Conservation (phyloP, 768 basidiomycete genomes). For the Clitopilus hobsonii region DNA sequence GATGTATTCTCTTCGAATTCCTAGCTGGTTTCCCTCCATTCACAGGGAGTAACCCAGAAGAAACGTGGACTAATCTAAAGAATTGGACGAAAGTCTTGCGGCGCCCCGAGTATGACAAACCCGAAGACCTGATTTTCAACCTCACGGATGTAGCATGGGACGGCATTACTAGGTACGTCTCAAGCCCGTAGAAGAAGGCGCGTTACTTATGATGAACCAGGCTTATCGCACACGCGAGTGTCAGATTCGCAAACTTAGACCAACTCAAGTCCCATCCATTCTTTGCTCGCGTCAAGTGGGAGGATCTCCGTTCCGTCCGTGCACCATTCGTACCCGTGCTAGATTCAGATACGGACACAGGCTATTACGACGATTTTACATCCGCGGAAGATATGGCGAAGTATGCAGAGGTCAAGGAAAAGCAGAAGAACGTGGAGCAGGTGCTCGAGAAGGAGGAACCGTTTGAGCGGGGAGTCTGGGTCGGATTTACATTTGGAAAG, state of each 20-base stretch:
- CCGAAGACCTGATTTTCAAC: constrained; percentile 97
- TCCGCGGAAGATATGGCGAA: constrained; percentile 94
- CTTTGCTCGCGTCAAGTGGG: constrained; percentile 76
- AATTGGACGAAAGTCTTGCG: constrained; percentile 93
- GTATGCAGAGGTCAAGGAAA: constrained; percentile 97
- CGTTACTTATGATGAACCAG: too few relatives aligned
- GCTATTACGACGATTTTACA: constrained; percentile 91
- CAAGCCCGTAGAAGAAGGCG: too few relatives aligned
- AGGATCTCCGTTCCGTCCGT: constrained; percentile 63
- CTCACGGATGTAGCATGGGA: constrained; percentile 92
- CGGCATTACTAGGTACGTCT: constrained; percentile 80
- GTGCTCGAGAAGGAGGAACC: constrained; percentile 86
- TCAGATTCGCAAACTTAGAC: constrained; percentile 69
- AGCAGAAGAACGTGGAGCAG: constrained; percentile 89
- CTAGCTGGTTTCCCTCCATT: constrained; percentile 97
- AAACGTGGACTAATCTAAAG: constrained; percentile 98
- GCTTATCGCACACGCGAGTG: constrained; percentile 82
- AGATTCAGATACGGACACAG: constrained; percentile 92
- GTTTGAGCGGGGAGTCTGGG: constrained; percentile 75
- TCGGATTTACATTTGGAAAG: constrained; percentile 89
- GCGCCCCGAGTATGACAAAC: constrained; percentile 92
- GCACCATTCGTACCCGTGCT: constrained; percentile 94
- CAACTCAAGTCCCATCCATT: constrained; percentile 80
- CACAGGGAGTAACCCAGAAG: constrained; percentile 91
- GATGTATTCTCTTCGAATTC: constrained; percentile 98